Evolutionary conservation across 805 yeast species (phyloP), one percentile per base, ranked within the genome.

Genomic region (Kluyveromyces aestuarii): DNA sequence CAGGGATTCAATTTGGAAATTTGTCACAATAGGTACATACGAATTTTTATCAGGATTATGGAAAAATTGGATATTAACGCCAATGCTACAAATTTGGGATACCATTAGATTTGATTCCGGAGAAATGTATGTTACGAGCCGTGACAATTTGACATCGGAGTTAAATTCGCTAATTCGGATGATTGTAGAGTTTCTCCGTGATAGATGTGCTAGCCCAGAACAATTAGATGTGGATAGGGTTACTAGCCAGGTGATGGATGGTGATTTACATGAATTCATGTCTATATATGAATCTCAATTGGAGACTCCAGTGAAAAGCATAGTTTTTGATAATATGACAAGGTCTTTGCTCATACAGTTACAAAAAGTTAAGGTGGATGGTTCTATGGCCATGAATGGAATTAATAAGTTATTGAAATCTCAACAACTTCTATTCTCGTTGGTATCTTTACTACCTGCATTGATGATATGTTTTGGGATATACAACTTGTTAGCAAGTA

Each of bases 321-420:
- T 89, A 2, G 49, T 69, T 2, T 66, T 68, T 13, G 99, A 98
- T 4, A 79, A 81, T 49, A 73, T 91, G 54, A 66, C 89, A 8
- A 74, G 96, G 48, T 81, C 90, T 14, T 64, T 93, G 42, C 69
- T 93, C 59, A 90, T 91, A 52, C 98, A 93, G 65, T 72, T 93
- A n/a, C 99, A 91, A 64, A 91, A 93, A 67, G 84, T 96, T 11
- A 91, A 91, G 66, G 97, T 93, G 7, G 99, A 91, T 63, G 96
- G 96, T 8, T 89, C 86, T 37, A 71, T 89, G 6, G 98, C 96
- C 0, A 77, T 91, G 52, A 79, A 77, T 56, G 98, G 98, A 8
- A 90, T 93, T 52, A 98, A 93, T 66, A 83, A 86, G 61, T 71
- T 91, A 55, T 74, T 93, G 41, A 84, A 88, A 64, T 83, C 93